Conservation (phyloP, 305 asterid genomes). For the Coffea humblotiana region DNA sequence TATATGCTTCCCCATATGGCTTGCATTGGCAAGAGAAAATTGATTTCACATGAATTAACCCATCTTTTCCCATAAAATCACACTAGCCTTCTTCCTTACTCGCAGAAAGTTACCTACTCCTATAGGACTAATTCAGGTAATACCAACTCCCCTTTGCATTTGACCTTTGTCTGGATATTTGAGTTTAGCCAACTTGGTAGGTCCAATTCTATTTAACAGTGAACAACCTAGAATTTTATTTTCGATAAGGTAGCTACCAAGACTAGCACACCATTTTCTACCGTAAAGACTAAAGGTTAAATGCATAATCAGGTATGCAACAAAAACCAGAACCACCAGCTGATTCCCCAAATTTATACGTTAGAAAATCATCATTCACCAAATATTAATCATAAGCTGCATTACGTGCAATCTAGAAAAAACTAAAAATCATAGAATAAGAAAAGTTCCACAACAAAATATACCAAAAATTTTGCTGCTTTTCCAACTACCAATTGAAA, state of each 20-base stretch:
- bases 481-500: conserved; percentile 60
- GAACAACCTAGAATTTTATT: background rate
- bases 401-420: background rate
- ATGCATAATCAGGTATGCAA: conserved; percentile 1
- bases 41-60: background rate
- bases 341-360: background rate
- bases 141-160: background rate
- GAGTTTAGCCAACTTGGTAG: background rate
- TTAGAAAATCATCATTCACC: background rate
- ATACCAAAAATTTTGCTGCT: conserved; percentile 85
- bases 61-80: background rate
- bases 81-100: background rate
- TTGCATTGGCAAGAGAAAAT: background rate
- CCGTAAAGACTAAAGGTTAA: background rate
- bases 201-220: background rate
- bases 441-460: conserved; percentile 16
- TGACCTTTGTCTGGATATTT: background rate
- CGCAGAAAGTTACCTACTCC: background rate
- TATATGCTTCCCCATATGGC: background rate
- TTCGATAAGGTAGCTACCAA: background rate
- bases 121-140: background rate
- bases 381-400: background rate
- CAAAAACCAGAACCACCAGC: conserved; percentile 1
- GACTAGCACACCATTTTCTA: background rate
- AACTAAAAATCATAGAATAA: background rate